Conservation (phyloP, 23 red algal genomes). For the Chondrus crispus region DNA sequence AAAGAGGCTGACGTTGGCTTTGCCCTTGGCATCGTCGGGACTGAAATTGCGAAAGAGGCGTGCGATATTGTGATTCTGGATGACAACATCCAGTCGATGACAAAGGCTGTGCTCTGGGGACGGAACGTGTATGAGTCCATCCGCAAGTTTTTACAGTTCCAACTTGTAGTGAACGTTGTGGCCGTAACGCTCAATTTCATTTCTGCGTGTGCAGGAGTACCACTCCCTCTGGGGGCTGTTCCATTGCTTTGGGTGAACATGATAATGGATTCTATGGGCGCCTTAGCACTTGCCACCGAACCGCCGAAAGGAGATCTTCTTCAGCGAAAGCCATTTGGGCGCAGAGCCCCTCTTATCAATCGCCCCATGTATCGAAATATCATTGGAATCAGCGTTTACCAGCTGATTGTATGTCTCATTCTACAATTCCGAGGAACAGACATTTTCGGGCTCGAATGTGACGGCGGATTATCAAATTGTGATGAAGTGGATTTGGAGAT, state of each 20-base stretch:
- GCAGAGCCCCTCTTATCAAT: conserved; percentile 84
- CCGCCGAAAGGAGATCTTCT: conserved; percentile 73
- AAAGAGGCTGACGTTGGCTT: conserved; percentile 93
- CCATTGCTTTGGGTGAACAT: conserved; percentile 97
- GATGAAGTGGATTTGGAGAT: conserved; percentile 13
- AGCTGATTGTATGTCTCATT: conserved; percentile 72
- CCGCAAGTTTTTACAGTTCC: conserved; percentile 94
- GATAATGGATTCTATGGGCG: conserved; percentile 97
- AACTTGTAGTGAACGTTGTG: conserved; percentile 92
- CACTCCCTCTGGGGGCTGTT: conserved; percentile 75
- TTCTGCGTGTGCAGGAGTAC: conserved; percentile 73
- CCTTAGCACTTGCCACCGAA: conserved; percentile 93
- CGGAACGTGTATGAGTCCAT: conserved; percentile 82
- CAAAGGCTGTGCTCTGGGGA: conserved; percentile 92
- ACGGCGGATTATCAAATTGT: neutral
- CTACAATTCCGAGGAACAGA: conserved; percentile 62
- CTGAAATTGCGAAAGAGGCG: conserved; percentile 94
- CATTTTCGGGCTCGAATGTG: conserved; percentile 73
- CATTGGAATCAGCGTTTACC: conserved; percentile 69
- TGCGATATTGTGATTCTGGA: conserved; percentile 92
- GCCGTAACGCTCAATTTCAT: conserved; percentile 88
- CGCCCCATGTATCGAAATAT: conserved; percentile 91
- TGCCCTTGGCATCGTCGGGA: conserved; percentile 81
- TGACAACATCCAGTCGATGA: conserved; percentile 87
- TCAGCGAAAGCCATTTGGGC: conserved; percentile 76